Evolutionary conservation across 164 flowering plant genomes (phyloP).

Genomic region (Vitis rotundifolia): DNA sequence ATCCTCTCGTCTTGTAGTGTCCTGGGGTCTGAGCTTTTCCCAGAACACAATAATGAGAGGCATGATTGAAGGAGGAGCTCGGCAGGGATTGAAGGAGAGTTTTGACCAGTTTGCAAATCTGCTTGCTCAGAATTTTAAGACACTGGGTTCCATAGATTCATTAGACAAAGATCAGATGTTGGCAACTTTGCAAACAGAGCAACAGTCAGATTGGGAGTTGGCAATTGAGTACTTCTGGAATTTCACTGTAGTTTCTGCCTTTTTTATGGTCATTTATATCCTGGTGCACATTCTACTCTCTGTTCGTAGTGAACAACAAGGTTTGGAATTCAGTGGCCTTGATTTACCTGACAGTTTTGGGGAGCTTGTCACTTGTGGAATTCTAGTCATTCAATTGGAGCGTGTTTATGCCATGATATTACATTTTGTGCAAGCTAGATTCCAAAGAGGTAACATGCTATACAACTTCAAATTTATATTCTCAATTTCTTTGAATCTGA

Average conservation of each 20-base stretch:
- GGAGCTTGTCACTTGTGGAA: constrained; percentile 57
- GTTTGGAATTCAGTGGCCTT: constrained; percentile 67
- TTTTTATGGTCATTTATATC: constrained; percentile 54
- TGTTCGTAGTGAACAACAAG: constrained; percentile 35
- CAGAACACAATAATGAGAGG: constrained; percentile 75
- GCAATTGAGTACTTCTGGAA: constrained; percentile 62
- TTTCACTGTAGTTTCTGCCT: constrained; percentile 55
- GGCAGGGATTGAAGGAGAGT: constrained; percentile 72
- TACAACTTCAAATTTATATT: neutral
- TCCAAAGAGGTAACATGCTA: constrained; percentile 46
- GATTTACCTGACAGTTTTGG: constrained; percentile 88
- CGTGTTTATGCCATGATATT: constrained; percentile 58
- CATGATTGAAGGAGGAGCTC: constrained; percentile 76
- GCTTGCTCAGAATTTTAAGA: constrained; percentile 48
- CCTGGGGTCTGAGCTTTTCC: constrained; percentile 67
- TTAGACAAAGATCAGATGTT: constrained; percentile 53
- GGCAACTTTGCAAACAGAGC: constrained; percentile 46
- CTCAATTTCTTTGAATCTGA: neutral
- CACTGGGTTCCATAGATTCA: constrained; percentile 27
- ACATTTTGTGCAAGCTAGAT: constrained; percentile 74
- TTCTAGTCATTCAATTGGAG: constrained; percentile 53
- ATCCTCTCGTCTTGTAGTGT: constrained; percentile 54
- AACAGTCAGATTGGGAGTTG: constrained; percentile 59
- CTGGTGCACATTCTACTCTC: constrained; percentile 58
- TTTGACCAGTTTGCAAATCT: constrained; percentile 58